These are phyloP conservation scores for Lyophyllum shimeji DNA, from an alignment of 768 basidiomycete species.

Conservation along the genomic window DNA sequence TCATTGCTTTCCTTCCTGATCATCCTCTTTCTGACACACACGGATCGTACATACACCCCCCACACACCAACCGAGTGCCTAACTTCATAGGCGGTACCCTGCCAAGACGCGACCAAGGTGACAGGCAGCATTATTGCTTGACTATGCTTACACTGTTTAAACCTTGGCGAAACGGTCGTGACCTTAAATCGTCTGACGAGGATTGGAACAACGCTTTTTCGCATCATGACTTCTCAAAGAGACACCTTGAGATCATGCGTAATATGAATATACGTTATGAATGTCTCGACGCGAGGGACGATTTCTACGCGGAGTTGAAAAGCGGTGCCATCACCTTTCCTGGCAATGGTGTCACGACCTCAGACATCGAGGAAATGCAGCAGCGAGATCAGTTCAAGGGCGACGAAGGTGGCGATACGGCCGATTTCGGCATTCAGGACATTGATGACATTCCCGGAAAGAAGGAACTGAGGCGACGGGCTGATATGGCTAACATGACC, in stretches of 20 bases:
- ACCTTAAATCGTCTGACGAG: conserved; percentile 15
- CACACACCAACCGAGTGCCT: neutral
- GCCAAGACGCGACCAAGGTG: neutral
- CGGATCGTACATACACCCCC: neutral
- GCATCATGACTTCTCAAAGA: conserved; percentile 10
- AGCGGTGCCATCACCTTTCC: neutral
- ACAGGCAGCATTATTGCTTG: conserved; percentile 6
- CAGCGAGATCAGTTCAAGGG: neutral
- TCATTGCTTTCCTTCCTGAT: no score
- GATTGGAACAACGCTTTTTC: conserved; percentile 25
- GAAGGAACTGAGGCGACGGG: neutral
- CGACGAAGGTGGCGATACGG: neutral
- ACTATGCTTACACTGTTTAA: conserved; percentile 14
- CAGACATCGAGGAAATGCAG: neutral
- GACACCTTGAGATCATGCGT: conserved; percentile 20
- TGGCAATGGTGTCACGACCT: neutral
- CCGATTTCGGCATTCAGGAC: neutral
- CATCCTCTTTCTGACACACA: neutral
- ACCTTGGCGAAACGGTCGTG: conserved; percentile 25
- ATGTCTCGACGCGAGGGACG: conserved; percentile 29
- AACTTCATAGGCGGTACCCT: neutral
- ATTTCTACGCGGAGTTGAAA: conserved; percentile 21
- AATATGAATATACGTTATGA: conserved; percentile 30
- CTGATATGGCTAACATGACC: neutral
- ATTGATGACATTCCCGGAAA: neutral